Evolutionary conservation across 768 basidiomycete genomes (phyloP), one percentile per base, ranked within the genome.

Genomic region (Tricholoma bakamatsutake): DNA sequence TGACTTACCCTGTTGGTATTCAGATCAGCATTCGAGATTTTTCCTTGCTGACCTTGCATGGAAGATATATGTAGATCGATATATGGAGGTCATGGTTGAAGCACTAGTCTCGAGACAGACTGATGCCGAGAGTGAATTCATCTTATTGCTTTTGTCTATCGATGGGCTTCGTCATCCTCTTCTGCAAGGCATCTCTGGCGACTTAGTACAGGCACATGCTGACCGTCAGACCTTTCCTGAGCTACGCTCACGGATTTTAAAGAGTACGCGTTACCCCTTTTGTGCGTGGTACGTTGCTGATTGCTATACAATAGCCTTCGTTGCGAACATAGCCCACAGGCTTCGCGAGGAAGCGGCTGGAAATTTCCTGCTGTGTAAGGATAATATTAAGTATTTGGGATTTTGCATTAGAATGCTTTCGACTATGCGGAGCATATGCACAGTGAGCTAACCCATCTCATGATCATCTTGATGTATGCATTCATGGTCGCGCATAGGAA

Each of bases 61-160:
- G 1, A 58, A 87, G 84, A 63, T 66, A 8, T 66, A 75, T 46
- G 70, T 72, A 59, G 74, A 83, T 39, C 69, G 73, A 1, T 87
- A 84, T 62, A 60, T 88, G 4, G 70, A 78, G 13, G 72, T 81
- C 8, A 66, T 90, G 21, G 69, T 88, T 31, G 71, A 77, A 55
- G 74, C 78, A 7, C 61, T 87, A 12, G 77, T 80, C 6, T 76
- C 81, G 1, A 66, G 69, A 27, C 67, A 73, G 47, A 59, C 77
- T 21, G 78, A 77, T 0, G 72, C 81, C 24, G 87, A 88, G 64
- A 79, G 80, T 54, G 77, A 84, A 56, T 90, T 82, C 57, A 65
- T 80, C 9, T 71, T 79, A 2, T 63, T 78, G 27, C 61, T 91
- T n/a, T 69, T 90, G 33, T 76, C 80, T 8, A 64, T 81, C 17